Conservation (phyloP, 2,329 filamentous ascomycete species). For the Cordyceps militaris region DNA sequence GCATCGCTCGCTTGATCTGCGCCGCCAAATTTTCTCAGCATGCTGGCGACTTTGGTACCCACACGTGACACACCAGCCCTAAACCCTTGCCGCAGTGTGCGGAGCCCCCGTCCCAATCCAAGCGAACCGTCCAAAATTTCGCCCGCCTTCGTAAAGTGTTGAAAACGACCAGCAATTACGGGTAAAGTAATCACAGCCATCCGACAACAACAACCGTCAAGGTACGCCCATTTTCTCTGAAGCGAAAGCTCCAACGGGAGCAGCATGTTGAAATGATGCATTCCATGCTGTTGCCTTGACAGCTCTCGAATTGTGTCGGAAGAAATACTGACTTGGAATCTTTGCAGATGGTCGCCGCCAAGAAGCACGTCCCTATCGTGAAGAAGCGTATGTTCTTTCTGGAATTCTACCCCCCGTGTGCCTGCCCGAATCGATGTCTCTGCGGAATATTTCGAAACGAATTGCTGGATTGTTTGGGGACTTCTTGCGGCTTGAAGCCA, state of each 20-base stretch:
- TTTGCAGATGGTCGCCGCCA: conserved; percentile 92
- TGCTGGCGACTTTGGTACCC: neutral
- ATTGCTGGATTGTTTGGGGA: neutral
- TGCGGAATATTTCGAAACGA: neutral
- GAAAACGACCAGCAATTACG: conserved; percentile 9
- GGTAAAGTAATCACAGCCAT: conserved; percentile 13
- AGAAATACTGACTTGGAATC: conserved; percentile 19
- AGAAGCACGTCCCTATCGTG: conserved; percentile 98
- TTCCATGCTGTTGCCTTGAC: neutral
- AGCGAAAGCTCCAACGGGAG: neutral
- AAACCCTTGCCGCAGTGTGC: conserved; percentile 7
- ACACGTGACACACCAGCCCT: conserved; percentile 8
- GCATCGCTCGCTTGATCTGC: neutral
- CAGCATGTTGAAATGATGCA: neutral
- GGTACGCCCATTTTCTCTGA: neutral
- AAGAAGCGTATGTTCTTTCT: conserved; percentile 87
- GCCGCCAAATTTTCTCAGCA: neutral
- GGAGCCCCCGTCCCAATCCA: neutral
- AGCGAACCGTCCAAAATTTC: conserved; percentile 7
- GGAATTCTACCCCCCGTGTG: neutral
- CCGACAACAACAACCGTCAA: conserved; percentile 14
- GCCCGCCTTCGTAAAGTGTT: neutral
- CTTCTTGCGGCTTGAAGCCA: neutral
- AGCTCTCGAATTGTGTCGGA: neutral
- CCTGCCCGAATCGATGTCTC: neutral